A percentile compares a stretch with the other conserved stretches of the same genome.
These are phyloP conservation scores for Boletus sp. DNA, from an alignment of 768 basidiomycete species.

Conservation along the genomic window DNA sequence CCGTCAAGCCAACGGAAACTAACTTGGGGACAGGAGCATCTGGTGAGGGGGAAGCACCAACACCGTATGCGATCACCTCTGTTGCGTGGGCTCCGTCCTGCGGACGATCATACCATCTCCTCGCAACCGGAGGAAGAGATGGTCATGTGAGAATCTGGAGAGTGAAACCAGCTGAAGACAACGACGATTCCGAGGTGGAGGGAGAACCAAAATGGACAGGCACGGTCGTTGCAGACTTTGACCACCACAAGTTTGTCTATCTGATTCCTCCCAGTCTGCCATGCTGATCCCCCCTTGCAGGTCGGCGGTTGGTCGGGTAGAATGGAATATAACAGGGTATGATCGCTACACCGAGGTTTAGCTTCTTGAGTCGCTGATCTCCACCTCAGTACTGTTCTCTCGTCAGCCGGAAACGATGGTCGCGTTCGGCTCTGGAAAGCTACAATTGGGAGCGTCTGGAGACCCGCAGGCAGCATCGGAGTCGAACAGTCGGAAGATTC, in stretches of 20 bases:
- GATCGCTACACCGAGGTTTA: background rate
- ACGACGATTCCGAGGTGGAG: conserved; percentile 43
- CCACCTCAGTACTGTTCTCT: conserved; percentile 67
- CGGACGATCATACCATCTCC: conserved; percentile 90
- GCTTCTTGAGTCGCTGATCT: conserved; percentile 1
- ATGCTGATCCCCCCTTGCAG: conserved; percentile 35
- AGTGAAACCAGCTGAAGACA: conserved; percentile 58
- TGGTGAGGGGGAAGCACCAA: conserved; percentile 36
- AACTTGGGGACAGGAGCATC: conserved; percentile 19
- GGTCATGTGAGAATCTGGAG: conserved; percentile 91
- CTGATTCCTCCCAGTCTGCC: background rate
- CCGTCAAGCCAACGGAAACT: conserved; percentile 19
- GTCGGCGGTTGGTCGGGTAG: conserved; percentile 78
- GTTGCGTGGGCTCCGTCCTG: conserved; percentile 94
- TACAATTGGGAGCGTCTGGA: conserved; percentile 80
- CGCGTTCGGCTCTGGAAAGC: conserved; percentile 84
- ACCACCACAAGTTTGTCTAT: conserved; percentile 67
- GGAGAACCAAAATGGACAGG: conserved; percentile 63
- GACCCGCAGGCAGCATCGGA: conserved; percentile 76
- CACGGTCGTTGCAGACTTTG: conserved; percentile 79
- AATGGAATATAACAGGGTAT: conserved; percentile 92
- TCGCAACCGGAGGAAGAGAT: conserved; percentile 88
- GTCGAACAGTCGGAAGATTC: conserved; percentile 70
- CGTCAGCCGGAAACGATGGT: conserved; percentile 82
- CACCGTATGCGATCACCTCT: conserved; percentile 68